Conservation (phyloP, 345 rosid species). For the Euphorbia peplus region DNA sequence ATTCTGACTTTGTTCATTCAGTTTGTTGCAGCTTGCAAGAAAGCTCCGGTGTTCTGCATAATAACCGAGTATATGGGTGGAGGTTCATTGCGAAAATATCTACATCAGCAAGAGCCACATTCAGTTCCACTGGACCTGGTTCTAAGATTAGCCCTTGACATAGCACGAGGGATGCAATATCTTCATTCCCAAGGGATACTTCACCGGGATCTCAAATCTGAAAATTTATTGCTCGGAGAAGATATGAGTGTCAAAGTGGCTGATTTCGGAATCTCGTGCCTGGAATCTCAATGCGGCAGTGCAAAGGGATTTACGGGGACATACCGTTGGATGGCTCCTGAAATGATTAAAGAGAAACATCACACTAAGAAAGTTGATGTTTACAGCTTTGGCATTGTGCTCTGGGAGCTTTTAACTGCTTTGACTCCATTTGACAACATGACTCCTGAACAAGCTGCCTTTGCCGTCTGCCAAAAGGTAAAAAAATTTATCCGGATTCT, state of each 20-base stretch:
- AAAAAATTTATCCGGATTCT: slow-evolving; percentile 11
- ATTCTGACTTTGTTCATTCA: slow-evolving; percentile 23
- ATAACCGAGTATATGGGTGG: slow-evolving; percentile 36
- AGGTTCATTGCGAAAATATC: slow-evolving; percentile 50
- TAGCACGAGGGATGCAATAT: slow-evolving; percentile 72
- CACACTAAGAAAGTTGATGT: slow-evolving; percentile 80
- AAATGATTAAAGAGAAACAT: slow-evolving; percentile 71
- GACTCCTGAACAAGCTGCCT: slow-evolving; percentile 85
- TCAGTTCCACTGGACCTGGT: slow-evolving; percentile 57
- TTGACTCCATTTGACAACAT: slow-evolving; percentile 63
- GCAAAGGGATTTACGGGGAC: slow-evolving; percentile 73
- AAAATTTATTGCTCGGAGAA: slow-evolving; percentile 61
- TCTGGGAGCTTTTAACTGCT: slow-evolving; percentile 79
- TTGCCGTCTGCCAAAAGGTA: slow-evolving; percentile 85
- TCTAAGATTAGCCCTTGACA: slow-evolving; percentile 61
- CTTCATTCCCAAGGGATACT: slow-evolving; percentile 72
- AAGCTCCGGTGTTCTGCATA: slow-evolving; percentile 33
- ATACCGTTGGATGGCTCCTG: slow-evolving; percentile 89
- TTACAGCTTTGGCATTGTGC: slow-evolving; percentile 74
- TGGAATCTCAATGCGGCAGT: slow-evolving; percentile 62
- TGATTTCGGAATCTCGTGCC: slow-evolving; percentile 75
- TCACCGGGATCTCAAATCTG: slow-evolving; percentile 78
- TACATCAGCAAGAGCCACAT: slow-evolving; percentile 68
- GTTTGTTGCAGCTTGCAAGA: slow-evolving; percentile 40
- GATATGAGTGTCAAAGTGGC: slow-evolving; percentile 73